phyloP scores from a whole-genome alignment of 78 protist genomes.

The Dictyostelium intermedium region DNA sequence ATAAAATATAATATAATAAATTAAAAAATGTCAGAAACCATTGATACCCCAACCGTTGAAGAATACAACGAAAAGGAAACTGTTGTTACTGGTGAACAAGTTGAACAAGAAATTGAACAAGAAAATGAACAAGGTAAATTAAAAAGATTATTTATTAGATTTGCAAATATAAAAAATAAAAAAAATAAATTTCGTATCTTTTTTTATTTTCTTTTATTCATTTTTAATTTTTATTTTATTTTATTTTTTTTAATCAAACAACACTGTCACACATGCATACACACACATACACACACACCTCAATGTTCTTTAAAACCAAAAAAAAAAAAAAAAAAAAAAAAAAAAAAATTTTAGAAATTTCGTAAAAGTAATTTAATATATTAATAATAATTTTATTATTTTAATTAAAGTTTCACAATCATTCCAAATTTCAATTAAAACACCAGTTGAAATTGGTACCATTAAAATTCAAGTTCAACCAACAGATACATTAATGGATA shows the following conservation, averaged over 20 bases:
- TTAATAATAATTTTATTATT: not conserved
- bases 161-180: not conserved
- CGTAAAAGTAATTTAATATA: not conserved
- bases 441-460: constrained; percentile 71
- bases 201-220: no score
- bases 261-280: no score
- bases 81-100: not conserved
- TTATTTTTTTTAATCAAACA: no score
- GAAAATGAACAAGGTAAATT: not conserved
- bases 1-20: not conserved
- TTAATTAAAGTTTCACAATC: not conserved
- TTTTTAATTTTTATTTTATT: no score
- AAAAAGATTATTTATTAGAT: not conserved
- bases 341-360: not conserved
- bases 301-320: no score
- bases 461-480: constrained; percentile 22
- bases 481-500: constrained; percentile 56
- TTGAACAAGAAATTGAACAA: not conserved
- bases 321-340: not conserved
- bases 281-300: no score
- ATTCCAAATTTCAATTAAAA: constrained; percentile 11
- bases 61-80: not conserved
- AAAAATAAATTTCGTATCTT: no score
- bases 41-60: not conserved
- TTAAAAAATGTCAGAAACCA: not conserved